Conservation (phyloP, 108 stramenopile genomes). For the Nannochloropsis salina region DNA sequence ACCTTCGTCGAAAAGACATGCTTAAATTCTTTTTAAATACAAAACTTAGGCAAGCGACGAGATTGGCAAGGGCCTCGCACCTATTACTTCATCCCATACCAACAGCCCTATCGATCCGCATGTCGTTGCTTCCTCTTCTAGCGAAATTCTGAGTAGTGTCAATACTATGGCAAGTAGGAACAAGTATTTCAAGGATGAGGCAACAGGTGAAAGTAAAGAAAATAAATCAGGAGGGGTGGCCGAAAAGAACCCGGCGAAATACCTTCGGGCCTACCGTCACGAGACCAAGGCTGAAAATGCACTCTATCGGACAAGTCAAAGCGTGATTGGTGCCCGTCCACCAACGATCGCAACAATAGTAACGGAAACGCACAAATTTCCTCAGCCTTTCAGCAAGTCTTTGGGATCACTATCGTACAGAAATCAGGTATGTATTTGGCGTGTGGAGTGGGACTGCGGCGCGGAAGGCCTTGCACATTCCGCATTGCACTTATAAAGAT, state of each 20-base stretch:
- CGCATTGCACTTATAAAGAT: too few relatives aligned
- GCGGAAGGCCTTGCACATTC: not conserved
- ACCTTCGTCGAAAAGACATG: not conserved
- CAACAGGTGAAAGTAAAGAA: too few relatives aligned
- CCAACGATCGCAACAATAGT: not conserved
- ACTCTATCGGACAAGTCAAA: conserved; percentile 8
- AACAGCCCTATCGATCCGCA: not conserved
- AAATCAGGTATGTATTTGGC: not conserved
- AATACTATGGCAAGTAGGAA: too few relatives aligned
- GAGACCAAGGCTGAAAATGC: not conserved
- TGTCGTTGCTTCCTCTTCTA: too few relatives aligned
- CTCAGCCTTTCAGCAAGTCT: not conserved
- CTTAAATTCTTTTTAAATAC: not conserved
- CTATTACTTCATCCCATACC: not conserved
- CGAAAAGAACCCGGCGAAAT: not conserved
- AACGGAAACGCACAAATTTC: not conserved
- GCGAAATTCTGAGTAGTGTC: too few relatives aligned
- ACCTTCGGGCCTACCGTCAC: not conserved
- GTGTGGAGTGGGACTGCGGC: not conserved
- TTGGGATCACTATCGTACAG: not conserved
- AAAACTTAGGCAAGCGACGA: conserved; percentile 7
- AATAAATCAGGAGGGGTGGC: too few relatives aligned
- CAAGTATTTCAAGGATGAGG: too few relatives aligned
- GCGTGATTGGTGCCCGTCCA: conserved; percentile 2
- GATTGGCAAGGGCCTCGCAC: not conserved